phyloP scores from a whole-genome alignment of 176 grass and related monocot species.

The Miscanthus lutarioriparius region DNA sequence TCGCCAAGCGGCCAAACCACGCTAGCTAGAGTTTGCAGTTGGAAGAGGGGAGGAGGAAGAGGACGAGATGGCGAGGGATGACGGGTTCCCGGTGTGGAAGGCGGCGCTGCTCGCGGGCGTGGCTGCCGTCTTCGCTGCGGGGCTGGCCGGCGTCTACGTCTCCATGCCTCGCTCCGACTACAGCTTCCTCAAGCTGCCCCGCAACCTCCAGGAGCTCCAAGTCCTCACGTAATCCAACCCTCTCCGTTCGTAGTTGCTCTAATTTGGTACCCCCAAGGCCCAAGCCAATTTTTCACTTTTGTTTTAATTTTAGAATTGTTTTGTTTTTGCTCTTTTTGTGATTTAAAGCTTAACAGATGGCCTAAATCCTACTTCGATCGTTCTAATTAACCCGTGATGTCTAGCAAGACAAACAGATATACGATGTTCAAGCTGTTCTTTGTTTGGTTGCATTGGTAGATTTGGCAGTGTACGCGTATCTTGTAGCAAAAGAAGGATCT shows the following conservation, averaged over 20 bases:
- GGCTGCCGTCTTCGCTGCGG: slow-evolving; percentile 50
- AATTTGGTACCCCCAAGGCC: neutral
- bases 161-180: slow-evolving; percentile 64
- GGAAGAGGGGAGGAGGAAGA: neutral
- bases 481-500: neutral
- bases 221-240: slow-evolving; percentile 53
- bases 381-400: neutral
- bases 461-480: neutral
- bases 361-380: neutral
- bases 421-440: neutral
- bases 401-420: neutral
- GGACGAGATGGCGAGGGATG: slow-evolving; percentile 47
- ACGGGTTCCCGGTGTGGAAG: slow-evolving; percentile 57
- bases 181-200: slow-evolving; percentile 54
- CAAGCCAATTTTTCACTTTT: neutral
- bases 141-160: slow-evolving; percentile 58
- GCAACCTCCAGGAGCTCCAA: slow-evolving; percentile 61
- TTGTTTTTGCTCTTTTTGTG: neutral
- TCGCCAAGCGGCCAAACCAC: slow-evolving; percentile 2
- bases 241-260: neutral
- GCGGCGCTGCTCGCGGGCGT: slow-evolving; percentile 44
- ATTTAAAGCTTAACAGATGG: neutral
- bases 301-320: neutral
- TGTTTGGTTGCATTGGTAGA: neutral
- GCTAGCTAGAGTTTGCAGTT: slow-evolving; percentile 10